Conservation (phyloP, 257 asterid species). For the Fraxinus quadrangulata region DNA sequence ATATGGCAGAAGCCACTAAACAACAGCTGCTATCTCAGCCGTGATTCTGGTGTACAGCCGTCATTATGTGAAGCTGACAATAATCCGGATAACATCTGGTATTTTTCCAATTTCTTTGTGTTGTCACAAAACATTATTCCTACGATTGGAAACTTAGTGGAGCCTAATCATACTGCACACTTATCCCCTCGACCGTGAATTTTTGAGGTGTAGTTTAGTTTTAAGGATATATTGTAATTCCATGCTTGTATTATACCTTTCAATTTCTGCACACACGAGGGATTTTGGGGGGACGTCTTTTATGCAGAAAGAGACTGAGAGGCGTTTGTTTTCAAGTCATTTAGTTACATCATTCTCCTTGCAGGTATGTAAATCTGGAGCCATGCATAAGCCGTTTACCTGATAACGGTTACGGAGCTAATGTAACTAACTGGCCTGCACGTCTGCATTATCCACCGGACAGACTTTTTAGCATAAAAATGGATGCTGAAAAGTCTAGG, state of each 20-base stretch:
- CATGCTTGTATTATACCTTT: no score
- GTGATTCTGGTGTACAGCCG: constrained; percentile 38
- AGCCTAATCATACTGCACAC: not conserved
- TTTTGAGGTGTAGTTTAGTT: not conserved
- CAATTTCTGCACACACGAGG: no score
- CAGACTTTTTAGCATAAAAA: constrained; percentile 57
- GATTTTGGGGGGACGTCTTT: not conserved
- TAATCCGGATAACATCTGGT: constrained; percentile 62
- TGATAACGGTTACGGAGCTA: constrained; percentile 58
- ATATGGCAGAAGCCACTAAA: constrained; percentile 66
- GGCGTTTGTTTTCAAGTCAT: not conserved
- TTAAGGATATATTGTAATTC: no score
- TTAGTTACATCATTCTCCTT: not conserved
- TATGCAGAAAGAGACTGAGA: not conserved
- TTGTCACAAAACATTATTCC: not conserved
- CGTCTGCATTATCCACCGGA: constrained; percentile 63
- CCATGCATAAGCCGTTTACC: constrained; percentile 56
- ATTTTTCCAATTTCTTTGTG: constrained; percentile 17
- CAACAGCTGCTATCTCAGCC: constrained; percentile 58
- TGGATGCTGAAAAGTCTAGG: constrained; percentile 65
- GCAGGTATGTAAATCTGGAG: constrained; percentile 46
- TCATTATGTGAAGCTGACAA: constrained; percentile 43
- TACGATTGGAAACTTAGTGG: not conserved
- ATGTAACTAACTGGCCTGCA: constrained; percentile 54
- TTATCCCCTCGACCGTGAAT: not conserved